phyloP scores from a whole-genome alignment of 768 basidiomycete genomes.

The Psilocybe azurescens region DNA sequence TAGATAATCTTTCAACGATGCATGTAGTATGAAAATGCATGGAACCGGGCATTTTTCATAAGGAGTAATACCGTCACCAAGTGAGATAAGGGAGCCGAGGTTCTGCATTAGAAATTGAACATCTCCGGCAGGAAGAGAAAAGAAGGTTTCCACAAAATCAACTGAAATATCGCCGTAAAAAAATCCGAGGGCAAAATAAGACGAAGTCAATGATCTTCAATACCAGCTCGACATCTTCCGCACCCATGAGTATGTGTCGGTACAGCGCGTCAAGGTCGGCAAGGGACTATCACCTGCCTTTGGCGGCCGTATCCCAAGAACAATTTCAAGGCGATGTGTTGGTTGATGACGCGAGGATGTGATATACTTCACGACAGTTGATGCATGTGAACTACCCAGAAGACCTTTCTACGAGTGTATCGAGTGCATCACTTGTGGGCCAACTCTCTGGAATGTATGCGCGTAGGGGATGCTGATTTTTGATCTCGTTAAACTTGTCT shows the following conservation, averaged over 20 bases:
- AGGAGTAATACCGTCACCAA: too few relatives aligned
- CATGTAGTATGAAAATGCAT: too few relatives aligned
- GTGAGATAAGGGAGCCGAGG: too few relatives aligned
- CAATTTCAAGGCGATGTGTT: neutral
- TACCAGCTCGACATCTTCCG: neutral
- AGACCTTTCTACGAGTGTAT: constrained; percentile 8
- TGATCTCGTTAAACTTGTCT: too few relatives aligned
- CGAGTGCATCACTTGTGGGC: neutral
- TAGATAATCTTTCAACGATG: too few relatives aligned
- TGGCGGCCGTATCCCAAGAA: neutral
- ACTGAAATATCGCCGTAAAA: too few relatives aligned
- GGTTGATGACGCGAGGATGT: constrained; percentile 6
- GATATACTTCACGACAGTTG: constrained; percentile 17
- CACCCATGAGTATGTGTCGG: neutral
- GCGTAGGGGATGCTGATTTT: too few relatives aligned
- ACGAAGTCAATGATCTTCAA: neutral
- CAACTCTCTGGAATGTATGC: constrained; percentile 1
- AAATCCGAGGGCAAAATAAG: neutral
- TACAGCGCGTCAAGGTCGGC: constrained; percentile 17
- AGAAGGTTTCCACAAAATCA: too few relatives aligned
- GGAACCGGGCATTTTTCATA: too few relatives aligned
- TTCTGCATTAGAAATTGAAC: too few relatives aligned
- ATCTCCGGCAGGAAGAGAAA: too few relatives aligned
- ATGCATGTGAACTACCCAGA: constrained; percentile 23
- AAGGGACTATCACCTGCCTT: neutral